Evolutionary conservation across 225 moss, liverwort and hornwort genomes (phyloP), one percentile per base, ranked within the genome.

Genomic region (Physcomitrium patens): DNA sequence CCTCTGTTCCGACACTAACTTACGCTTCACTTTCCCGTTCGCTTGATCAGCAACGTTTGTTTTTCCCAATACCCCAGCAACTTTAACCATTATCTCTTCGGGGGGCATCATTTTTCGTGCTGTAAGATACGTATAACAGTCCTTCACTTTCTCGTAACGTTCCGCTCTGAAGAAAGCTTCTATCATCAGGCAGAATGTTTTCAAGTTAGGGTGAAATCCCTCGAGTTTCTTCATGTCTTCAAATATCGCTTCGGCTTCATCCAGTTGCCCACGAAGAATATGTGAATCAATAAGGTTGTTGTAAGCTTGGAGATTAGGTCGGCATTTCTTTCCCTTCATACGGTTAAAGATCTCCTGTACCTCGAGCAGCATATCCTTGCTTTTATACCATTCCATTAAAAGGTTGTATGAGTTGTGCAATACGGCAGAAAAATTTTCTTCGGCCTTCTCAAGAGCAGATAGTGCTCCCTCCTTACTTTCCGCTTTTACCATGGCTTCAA

Each of bases 181-280:
- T 49, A 92, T 82, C 90, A 99, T 81, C 70, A 95, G 82, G 65
- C 80, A 86, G 77, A 85, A 91, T 3, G 99, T 93, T 77, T 70
- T 87, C 3, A 68, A 73, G 63, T 93, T 90, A 37, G 90, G 86
- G 26, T 67, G 70, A 22, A 83, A 69, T 19, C 84, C 87, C 74
- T 74, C 77, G 31, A 37, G 31, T 20, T 28, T 22, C 80, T 83
- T 94, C 85, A 96, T 78, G 31, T 75, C 85, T 73, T 89, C 85
- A 50, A 82, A 91, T 2, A 89, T 1, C 48, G 65, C 82, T 69
- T 89, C 85, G 11, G 96, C 94, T 74, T 86, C 87, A 71, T 88
- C 89, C 75, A 92, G 56, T 52, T 77, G 71, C 10, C 84, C 87
- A 24, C 83, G 69, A 27, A 71, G 88, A 65, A 94, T 82, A 60